Evolutionary conservation across 2,329 filamentous ascomycete species (phyloP), one percentile per base, ranked within the genome.

Genomic region (Penicillium vulpinum): DNA sequence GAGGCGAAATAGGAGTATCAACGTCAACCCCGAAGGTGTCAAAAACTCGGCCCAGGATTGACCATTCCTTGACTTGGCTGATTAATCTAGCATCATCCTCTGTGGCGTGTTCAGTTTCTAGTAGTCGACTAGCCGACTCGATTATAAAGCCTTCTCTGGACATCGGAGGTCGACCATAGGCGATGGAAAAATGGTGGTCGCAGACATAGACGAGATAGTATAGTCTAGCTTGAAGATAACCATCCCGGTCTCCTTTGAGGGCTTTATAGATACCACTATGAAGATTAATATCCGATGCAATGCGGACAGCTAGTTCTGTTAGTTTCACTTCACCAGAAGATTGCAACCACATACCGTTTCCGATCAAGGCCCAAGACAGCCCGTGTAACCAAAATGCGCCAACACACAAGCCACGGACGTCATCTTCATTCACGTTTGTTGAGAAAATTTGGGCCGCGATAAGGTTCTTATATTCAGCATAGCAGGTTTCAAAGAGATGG

Each of bases 311-410:
- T 59, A 41, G 22, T 21, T 46, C 29, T 33, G 50, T 58, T 35
- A 62, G 48, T 21, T 28, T 36, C 4, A 5, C 5, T n/a, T 26
- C n/a, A 16, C 4, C 9, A 10, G 2, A 31, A 10, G 18, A 5
- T n/a, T 36, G 7, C 1, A 38, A 6, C 10, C 5, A 49, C 47
- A 5, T 21, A 54, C 40, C 47, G 10, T 49, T 58, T 41, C 60
- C 64, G 31, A 65, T 62, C 13, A 68, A 31, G 13, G 58, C 51
- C 66, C 68, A 70, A 1, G 67, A 70, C 5, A 81, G 70, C 54
- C 81, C 78, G 49, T 76, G 75, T 0, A 81, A 70, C 79, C 79
- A 81, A 59, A 80, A 81, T 13, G 78, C 75, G 16, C 74, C 79
- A 28, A 81, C 76, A 50, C 79, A 81, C 26, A 82, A 67, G 0